Conservation (phyloP, 1,284 basidiomycete genomes). For the Ceratobasidium sp. region DNA sequence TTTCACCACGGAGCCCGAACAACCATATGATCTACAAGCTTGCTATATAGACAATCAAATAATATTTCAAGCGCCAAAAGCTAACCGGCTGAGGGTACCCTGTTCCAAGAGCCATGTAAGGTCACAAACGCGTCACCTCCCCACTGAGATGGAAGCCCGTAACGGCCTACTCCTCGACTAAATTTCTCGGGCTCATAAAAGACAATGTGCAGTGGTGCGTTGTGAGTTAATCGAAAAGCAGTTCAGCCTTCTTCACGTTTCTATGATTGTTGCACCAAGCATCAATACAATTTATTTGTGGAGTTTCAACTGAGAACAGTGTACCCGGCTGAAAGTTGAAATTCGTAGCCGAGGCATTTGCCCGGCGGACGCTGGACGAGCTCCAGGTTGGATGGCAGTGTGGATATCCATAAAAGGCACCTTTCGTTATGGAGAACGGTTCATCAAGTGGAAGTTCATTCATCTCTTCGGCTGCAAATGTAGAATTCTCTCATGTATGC, state of each 20-base stretch:
- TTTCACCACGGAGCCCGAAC: background rate
- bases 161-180: too few relatives aligned
- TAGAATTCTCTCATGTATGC: too few relatives aligned
- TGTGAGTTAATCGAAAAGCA: background rate
- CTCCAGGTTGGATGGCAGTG: constrained; percentile 15
- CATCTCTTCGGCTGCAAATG: constrained; percentile 27
- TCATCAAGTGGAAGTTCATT: constrained; percentile 10
- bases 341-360: background rate
- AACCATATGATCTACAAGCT: background rate
- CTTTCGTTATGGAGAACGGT: background rate
- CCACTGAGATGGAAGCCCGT: constrained; percentile 3
- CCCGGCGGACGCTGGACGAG: background rate
- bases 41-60: background rate
- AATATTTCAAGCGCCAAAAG: background rate
- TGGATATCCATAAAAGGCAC: constrained; percentile 34
- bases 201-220: constrained; percentile 25
- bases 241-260: background rate
- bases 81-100: constrained; percentile 20
- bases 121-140: constrained; percentile 23
- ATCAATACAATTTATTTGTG: background rate
- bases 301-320: constrained; percentile 8
- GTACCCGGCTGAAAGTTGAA: constrained; percentile 2
- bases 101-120: constrained; percentile 36
- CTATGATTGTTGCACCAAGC: constrained; percentile 17
- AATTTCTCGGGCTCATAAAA: constrained; percentile 21